Evolutionary conservation across 768 basidiomycete species (phyloP).

Genomic region (Amanita muscaria): DNA sequence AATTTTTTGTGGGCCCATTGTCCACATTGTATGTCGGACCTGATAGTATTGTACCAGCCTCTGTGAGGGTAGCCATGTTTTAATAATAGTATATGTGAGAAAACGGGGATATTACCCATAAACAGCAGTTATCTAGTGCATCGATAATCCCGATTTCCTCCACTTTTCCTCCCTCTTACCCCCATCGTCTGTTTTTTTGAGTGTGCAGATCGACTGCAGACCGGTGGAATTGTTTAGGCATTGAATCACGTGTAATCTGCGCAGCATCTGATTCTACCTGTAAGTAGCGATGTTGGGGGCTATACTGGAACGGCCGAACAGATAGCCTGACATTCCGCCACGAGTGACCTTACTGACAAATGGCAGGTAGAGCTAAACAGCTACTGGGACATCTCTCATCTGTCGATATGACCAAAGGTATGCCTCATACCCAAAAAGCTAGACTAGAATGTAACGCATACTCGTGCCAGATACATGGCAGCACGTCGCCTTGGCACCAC

Average conservation of each 20-base stretch:
- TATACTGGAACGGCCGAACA: background rate
- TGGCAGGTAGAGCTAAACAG: constrained; percentile 55
- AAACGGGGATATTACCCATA: no score
- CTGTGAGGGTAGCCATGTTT: no score
- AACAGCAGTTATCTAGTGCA: no score
- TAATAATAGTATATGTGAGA: no score
- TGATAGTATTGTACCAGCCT: no score
- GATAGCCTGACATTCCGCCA: no score
- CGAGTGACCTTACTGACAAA: constrained; percentile 18
- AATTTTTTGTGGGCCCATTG: background rate
- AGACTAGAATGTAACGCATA: constrained; percentile 12
- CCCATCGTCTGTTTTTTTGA: no score
- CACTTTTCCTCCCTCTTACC: constrained; percentile 9
- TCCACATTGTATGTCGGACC: no score
- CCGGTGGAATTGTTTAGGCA: no score
- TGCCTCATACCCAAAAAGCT: constrained; percentile 1
- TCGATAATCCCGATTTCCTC: constrained; percentile 1
- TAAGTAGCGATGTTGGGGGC: background rate
- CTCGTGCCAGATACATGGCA: constrained; percentile 57
- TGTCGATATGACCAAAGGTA: constrained; percentile 48
- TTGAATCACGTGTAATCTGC: background rate
- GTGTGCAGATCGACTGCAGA: no score
- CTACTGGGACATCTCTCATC: constrained; percentile 43
- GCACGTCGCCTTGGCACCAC: constrained; percentile 72
- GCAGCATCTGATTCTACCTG: background rate